Evolutionary conservation across 1,284 basidiomycete species (phyloP).

Genomic region (Cryptococcus jaspeensis): DNA sequence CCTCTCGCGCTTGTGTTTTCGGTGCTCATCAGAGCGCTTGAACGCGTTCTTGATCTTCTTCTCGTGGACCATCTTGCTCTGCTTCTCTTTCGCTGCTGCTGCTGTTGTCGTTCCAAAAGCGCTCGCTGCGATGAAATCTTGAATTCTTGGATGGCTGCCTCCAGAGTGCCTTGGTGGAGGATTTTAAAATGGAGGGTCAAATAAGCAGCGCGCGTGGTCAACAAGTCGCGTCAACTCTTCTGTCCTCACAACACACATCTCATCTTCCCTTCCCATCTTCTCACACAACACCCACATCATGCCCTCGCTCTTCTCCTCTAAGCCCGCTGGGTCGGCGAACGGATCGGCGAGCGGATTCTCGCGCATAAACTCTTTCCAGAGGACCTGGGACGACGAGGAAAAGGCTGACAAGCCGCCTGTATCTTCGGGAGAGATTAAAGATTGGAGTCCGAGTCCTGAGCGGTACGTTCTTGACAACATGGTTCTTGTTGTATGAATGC

Average conservation of each 20-base stretch:
- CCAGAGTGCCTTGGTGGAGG: neutral
- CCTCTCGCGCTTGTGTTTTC: slow-evolving; percentile 76
- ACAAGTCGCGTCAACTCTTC: slow-evolving; percentile 25
- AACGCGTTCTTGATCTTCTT: slow-evolving; percentile 73
- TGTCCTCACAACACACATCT: neutral
- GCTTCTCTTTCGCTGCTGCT: too few species aligned
- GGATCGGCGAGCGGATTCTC: slow-evolving; percentile 18
- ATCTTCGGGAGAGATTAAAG: slow-evolving; percentile 4
- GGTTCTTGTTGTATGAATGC: too few species aligned
- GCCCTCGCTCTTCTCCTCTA: slow-evolving; percentile 23
- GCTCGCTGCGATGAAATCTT: neutral
- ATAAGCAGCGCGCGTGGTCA: neutral
- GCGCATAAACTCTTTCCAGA: slow-evolving; percentile 41
- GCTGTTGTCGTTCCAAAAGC: neutral
- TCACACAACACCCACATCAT: slow-evolving; percentile 8
- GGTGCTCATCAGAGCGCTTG: slow-evolving; percentile 72
- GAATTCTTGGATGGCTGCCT: neutral
- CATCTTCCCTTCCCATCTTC: neutral
- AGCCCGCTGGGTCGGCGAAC: neutral
- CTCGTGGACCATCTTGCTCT: slow-evolving; percentile 39
- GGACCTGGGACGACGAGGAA: slow-evolving; percentile 42
- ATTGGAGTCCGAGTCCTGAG: slow-evolving; percentile 25
- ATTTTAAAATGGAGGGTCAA: slow-evolving; percentile 1
- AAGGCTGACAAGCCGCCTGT: slow-evolving; percentile 1
- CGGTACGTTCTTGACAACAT: slow-evolving; percentile 7